These are phyloP conservation scores for Bruguiera gymnorhiza DNA, from an alignment of 345 rosid genomes.

Conservation along the genomic window DNA sequence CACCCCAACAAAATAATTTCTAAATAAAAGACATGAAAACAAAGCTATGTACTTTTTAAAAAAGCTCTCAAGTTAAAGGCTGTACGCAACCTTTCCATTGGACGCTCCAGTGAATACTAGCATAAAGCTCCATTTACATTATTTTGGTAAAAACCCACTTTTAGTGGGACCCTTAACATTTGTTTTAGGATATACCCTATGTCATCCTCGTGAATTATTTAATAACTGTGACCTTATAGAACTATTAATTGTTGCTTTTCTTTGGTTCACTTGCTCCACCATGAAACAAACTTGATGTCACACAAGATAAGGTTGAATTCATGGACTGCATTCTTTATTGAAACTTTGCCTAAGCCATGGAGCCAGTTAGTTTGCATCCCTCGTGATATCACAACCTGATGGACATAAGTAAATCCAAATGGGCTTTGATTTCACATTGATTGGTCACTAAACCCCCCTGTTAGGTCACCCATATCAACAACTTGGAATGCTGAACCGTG, in stretches of 20 bases:
- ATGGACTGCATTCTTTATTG: not conserved
- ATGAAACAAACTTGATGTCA: not conserved
- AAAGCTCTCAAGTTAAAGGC: no score
- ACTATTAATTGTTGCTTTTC: not conserved
- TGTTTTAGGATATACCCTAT: no score
- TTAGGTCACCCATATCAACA: constrained; percentile 7
- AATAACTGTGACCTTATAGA: not conserved
- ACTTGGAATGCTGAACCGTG: not conserved
- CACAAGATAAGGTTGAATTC: not conserved
- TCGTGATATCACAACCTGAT: no score
- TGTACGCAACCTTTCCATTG: no score
- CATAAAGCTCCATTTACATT: no score
- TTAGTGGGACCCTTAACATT: no score
- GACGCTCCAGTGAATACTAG: no score
- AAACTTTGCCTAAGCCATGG: constrained; percentile 7
- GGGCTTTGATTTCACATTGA: not conserved
- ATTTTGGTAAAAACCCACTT: no score
- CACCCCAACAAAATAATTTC: no score
- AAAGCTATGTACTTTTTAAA: no score
- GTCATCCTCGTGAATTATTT: not conserved
- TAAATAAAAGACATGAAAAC: no score
- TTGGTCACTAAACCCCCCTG: not conserved
- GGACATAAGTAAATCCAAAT: not conserved
- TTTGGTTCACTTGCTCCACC: constrained; percentile 12
- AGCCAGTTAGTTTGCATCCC: not conserved